Evolutionary conservation across 345 rosid species (phyloP), one percentile per base, ranked within the genome.

Genomic region (Carallia brachiata): DNA sequence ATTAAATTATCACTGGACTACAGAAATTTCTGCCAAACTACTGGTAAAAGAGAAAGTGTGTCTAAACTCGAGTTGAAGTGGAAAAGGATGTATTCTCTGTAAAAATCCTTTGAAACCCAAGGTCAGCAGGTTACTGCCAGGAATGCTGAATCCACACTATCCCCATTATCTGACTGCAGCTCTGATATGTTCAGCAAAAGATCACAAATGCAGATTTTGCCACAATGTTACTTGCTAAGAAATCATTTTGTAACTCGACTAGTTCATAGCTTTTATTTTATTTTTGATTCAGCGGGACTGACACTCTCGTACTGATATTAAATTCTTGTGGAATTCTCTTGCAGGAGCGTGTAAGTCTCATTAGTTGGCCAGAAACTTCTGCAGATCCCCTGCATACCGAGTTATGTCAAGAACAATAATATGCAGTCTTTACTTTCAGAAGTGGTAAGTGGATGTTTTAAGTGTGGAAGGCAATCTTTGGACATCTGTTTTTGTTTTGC

Each of bases 401-500:
- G 75, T 69, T 39, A 23, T 66, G 36, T 28, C 60, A 65, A 71
- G 39, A 63, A 62, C 48, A 31, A 71, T 44, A 44, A 55, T 53
- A 62, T 67, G 73, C 78, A 39, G 78, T 66, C 60, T 65, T 70
- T 65, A 27, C 64, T 74, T 52, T 73, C 67, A 48, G 70, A 63
- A 72, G 74, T 86, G 95, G 96, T 94, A 87, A 87, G 97, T 82
- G 53, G 69, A 52, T 79, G 71, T 82, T 76, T 74, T 75, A n/a
- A 23, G 70, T 79, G 16, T 80, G 84, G 68, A 65, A 58, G 50
- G 68, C 31, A 61, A 59, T 28, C 56, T 72, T 77, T 65, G 70
- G 88, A 81, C 79, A 62, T 74, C 28, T 62, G 36, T 75, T 71
- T 78, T 28, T 77, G 77, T 76, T 72, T 36, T 75, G 75, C 65